A percentile compares a stretch with the other conserved stretches of the same genome.
phyloP scores from a whole-genome alignment of 495 filamentous ascomycete species.

The Podospora bellae-mahoneyi region DNA sequence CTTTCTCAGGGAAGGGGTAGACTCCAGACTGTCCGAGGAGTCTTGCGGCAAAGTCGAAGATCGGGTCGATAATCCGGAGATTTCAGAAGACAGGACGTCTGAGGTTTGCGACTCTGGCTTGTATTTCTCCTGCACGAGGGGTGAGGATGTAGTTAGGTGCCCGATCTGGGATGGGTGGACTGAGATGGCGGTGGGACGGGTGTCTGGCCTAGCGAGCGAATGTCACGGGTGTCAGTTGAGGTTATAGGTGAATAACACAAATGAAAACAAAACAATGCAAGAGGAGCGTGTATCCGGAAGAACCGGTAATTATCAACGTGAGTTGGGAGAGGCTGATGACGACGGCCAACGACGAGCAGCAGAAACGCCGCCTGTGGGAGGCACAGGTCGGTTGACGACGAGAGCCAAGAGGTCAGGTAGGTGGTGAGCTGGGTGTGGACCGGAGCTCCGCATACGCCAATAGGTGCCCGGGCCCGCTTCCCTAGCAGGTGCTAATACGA shows the following conservation, averaged over 20 bases:
- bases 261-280: constrained; percentile 9
- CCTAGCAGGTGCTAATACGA: background rate
- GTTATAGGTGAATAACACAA: constrained; percentile 13
- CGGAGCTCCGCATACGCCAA: background rate
- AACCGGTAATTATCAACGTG: background rate
- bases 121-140: constrained; percentile 60
- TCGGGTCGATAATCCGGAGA: constrained; percentile 13
- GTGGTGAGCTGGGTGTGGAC: background rate
- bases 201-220: constrained; percentile 22
- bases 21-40: constrained; percentile 28
- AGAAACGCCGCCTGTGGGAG: constrained; percentile 25
- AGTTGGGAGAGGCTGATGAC: constrained; percentile 18
- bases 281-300: constrained; percentile 11
- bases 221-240: constrained; percentile 13
- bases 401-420: background rate
- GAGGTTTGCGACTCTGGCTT: constrained; percentile 38
- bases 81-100: constrained; percentile 27
- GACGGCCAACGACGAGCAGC: constrained; percentile 18
- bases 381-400: constrained; percentile 17
- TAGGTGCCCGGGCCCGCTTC: background rate
- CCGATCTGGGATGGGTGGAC: constrained; percentile 73
- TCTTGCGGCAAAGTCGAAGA: constrained; percentile 22
- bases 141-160: constrained; percentile 78
- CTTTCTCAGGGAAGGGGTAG: constrained; percentile 23
- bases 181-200: constrained; percentile 54